Percentiles rank a stretch among this genome's conserved stretches.
These are phyloP conservation scores for Pseudogymnoascus sp. DNA, from an alignment of 2,329 filamentous ascomycete species.

Conservation along the genomic window DNA sequence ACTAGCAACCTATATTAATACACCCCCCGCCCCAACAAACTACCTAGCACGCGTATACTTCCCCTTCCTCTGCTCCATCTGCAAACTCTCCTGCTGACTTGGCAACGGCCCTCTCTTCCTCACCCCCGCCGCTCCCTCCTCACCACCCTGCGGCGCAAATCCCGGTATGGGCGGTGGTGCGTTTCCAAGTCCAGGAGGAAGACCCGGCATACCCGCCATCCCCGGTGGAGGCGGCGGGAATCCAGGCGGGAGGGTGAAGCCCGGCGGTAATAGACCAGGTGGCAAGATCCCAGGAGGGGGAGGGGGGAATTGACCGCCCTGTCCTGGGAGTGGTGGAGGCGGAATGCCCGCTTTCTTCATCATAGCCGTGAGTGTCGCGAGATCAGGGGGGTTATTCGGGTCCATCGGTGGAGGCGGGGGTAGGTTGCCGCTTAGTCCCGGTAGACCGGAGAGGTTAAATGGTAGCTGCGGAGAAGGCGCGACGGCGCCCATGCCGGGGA, in stretches of 20 bases:
- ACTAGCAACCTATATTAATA: background rate
- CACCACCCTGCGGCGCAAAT: constrained; percentile 28
- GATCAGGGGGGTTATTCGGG: constrained; percentile 50
- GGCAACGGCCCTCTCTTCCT: constrained; percentile 63
- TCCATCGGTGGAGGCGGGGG: constrained; percentile 47
- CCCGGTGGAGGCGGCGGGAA: constrained; percentile 32
- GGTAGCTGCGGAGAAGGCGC: constrained; percentile 30
- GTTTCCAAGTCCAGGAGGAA: background rate
- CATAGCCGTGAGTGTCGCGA: constrained; percentile 52
- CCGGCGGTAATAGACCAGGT: constrained; percentile 38
- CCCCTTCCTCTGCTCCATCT: constrained; percentile 62
- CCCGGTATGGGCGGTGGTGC: constrained; percentile 23
- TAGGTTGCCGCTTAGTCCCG: constrained; percentile 20
- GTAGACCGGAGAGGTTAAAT: constrained; percentile 27
- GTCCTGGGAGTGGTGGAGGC: constrained; percentile 41
- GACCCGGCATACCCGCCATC: constrained; percentile 27
- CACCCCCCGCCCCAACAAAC: background rate
- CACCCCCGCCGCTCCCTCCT: constrained; percentile 31
- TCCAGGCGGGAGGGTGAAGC: constrained; percentile 28
- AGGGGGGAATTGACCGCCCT: constrained; percentile 20
- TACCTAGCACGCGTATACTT: constrained; percentile 44
- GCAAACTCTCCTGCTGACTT: constrained; percentile 74
- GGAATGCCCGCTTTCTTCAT: constrained; percentile 58
- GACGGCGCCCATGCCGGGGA: constrained; percentile 42
- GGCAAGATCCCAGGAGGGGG: constrained; percentile 39